A percentile compares a stretch with the other conserved stretches of the same genome.
Evolutionary conservation across 2,329 filamentous ascomycete genomes (phyloP).

Genomic region (Coniochaeta sp.): DNA sequence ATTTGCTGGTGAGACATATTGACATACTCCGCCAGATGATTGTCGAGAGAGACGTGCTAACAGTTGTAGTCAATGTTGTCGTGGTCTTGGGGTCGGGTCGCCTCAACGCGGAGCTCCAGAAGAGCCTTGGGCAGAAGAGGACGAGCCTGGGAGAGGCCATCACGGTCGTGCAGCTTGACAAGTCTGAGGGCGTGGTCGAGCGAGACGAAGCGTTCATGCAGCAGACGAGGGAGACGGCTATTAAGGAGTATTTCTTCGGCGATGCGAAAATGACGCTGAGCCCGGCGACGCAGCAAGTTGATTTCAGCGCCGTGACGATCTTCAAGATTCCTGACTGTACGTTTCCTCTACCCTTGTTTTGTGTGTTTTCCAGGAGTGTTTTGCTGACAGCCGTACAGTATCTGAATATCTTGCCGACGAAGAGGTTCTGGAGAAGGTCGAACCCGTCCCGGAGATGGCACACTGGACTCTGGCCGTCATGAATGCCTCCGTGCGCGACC

Average conservation of each 20-base stretch:
- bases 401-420: conserved; percentile 23
- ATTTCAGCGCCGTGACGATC: conserved; percentile 66
- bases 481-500: conserved; percentile 63
- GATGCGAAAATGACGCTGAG: conserved; percentile 68
- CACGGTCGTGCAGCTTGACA: conserved; percentile 69
- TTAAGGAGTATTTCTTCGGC: conserved; percentile 94
- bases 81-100: conserved; percentile 75
- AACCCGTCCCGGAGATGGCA: conserved; percentile 60
- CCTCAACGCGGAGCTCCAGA: conserved; percentile 66
- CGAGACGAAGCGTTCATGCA: conserved; percentile 70
- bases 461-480: conserved; percentile 83
- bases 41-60: conserved; percentile 4
- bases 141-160: conserved; percentile 60
- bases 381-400: conserved; percentile 6
- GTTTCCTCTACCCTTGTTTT: not conserved
- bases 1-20: conserved; percentile 42
- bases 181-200: conserved; percentile 78
- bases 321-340: conserved; percentile 60
- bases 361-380: not conserved
- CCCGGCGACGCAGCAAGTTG: conserved; percentile 79
- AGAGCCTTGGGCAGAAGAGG: conserved; percentile 53
- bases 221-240: conserved; percentile 63
- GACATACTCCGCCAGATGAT: not conserved
- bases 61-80: conserved; percentile 60
- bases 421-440: conserved; percentile 52